These are phyloP conservation scores for Rosa hybrid DNA, from an alignment of 331 rosid species.

Conservation along the genomic window DNA sequence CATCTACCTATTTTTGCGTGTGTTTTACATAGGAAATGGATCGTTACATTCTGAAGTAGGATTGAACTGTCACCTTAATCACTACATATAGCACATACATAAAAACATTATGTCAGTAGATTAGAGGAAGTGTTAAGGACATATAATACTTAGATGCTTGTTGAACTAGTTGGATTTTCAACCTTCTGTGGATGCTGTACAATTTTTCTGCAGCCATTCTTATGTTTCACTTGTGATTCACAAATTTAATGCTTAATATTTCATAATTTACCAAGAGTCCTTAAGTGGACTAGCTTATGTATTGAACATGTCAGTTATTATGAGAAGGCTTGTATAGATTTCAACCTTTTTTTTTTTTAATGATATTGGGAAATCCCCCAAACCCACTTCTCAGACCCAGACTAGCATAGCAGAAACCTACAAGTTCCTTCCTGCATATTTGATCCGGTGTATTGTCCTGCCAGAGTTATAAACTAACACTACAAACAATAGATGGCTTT, in stretches of 20 bases:
- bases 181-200: not conserved
- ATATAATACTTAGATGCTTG: not conserved
- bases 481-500: not conserved
- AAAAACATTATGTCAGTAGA: not conserved
- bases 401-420: not conserved
- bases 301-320: not conserved
- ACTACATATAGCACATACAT: not conserved
- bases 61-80: not conserved
- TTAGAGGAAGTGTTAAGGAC: not conserved
- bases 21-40: not conserved
- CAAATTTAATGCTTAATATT: not conserved
- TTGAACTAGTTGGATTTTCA: slow-evolving; percentile 4
- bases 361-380: not conserved
- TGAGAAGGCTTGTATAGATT: not conserved
- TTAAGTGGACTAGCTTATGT: not conserved
- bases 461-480: not conserved
- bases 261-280: not conserved
- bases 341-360: not conserved
- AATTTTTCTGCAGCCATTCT: not conserved
- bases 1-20: not conserved
- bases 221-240: not conserved
- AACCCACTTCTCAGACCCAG: not conserved
- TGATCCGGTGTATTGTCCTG: not conserved
- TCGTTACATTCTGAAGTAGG: not conserved
- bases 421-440: not conserved